A percentile compares a stretch with the other conserved stretches of the same genome.
Conservation (phyloP, 2,329 filamentous ascomycete genomes). For the Pyrenochaeta sp. region DNA sequence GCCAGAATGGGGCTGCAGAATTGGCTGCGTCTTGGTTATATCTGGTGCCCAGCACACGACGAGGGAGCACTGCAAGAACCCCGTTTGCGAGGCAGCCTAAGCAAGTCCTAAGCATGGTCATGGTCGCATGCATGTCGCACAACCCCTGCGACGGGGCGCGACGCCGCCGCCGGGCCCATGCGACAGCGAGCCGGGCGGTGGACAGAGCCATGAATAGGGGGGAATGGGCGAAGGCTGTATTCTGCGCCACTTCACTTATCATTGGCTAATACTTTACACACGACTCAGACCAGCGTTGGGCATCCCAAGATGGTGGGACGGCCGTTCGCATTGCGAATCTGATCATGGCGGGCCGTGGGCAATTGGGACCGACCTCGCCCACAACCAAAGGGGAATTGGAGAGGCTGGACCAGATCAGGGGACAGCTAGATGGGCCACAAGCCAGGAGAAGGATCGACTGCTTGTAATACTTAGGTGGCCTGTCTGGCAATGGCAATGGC, state of each 20-base stretch:
- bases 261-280: constrained; percentile 31
- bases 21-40: constrained; percentile 23
- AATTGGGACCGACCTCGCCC: constrained; percentile 11
- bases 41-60: constrained; percentile 15
- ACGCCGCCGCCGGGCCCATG: constrained; percentile 26
- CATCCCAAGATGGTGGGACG: constrained; percentile 26
- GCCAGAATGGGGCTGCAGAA: constrained; percentile 13
- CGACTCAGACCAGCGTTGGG: constrained; percentile 12
- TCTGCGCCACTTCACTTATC: constrained; percentile 20
- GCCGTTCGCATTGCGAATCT: constrained; percentile 29
- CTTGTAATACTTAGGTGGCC: too few relatives aligned
- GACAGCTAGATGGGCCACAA: constrained; percentile 5
- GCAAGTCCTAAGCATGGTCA: constrained; percentile 14
- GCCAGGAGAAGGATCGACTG: constrained; percentile 1
- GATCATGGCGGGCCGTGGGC: constrained; percentile 13
- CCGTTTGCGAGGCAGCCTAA: constrained; percentile 29
- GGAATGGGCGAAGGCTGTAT: constrained; percentile 18
- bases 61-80: constrained; percentile 20
- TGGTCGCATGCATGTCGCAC: constrained; percentile 31
- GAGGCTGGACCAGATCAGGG: constrained; percentile 17
- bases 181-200: constrained; percentile 19
- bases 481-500: neutral
- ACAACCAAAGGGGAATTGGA: constrained; percentile 3
- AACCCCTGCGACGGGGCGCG: constrained; percentile 24
- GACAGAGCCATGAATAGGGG: constrained; percentile 30